A percentile compares a stretch with the other conserved stretches of the same genome.
These are phyloP conservation scores for Mycena albidolilacea DNA, from an alignment of 768 basidiomycete species.

Conservation along the genomic window DNA sequence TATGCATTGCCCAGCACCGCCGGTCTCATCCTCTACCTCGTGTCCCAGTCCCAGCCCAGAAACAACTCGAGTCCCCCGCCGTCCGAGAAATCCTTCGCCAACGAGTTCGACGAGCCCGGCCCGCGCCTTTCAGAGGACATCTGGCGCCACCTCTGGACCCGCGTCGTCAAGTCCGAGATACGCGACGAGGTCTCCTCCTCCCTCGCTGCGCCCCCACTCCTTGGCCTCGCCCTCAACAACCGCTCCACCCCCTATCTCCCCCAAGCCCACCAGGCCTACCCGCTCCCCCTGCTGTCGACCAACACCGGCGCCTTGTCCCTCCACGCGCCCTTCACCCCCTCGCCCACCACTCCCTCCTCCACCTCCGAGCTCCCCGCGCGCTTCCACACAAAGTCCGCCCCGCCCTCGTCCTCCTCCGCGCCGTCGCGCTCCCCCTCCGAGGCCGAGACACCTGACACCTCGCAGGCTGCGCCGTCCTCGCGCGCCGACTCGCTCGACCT, in stretches of 20 bases:
- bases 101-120: slow-evolving; percentile 68
- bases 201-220: slow-evolving; percentile 55
- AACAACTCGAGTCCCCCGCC: slow-evolving; percentile 8
- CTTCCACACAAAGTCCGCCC: slow-evolving; percentile 64
- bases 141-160: slow-evolving; percentile 90
- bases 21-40: slow-evolving; percentile 88
- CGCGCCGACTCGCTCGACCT: slow-evolving; percentile 70
- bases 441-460: slow-evolving; percentile 45
- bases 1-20: slow-evolving; percentile 91
- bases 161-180: slow-evolving; percentile 75
- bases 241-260: slow-evolving; percentile 60
- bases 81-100: slow-evolving; percentile 40
- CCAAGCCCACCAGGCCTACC: slow-evolving; percentile 41
- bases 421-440: slow-evolving; percentile 43
- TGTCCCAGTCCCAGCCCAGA: slow-evolving; percentile 52
- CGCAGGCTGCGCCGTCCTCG: slow-evolving; percentile 48
- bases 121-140: slow-evolving; percentile 90
- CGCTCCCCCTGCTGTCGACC: slow-evolving; percentile 59
- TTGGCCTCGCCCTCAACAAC: slow-evolving; percentile 60
- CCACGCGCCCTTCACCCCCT: slow-evolving; percentile 60
- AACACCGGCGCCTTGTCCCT: slow-evolving; percentile 49
- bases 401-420: slow-evolving; percentile 60
- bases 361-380: slow-evolving; percentile 58
- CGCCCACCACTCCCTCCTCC: slow-evolving; percentile 70
- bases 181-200: slow-evolving; percentile 57